These are phyloP conservation scores for Volutella citrinella DNA, from an alignment of 2,329 filamentous ascomycete species.

Conservation along the genomic window DNA sequence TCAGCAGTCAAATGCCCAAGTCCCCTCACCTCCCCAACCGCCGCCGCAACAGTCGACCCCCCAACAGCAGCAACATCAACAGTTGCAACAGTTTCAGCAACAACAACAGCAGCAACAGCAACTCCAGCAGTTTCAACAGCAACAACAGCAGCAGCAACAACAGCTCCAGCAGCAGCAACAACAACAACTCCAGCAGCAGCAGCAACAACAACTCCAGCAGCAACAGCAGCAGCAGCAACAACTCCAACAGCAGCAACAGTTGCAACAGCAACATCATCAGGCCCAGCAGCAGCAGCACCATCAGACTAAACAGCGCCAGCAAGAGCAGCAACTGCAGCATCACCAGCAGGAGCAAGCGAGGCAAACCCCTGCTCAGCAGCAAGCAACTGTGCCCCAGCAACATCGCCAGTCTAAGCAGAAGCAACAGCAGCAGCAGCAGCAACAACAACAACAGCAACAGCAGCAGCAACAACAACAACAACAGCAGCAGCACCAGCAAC, in stretches of 20 bases:
- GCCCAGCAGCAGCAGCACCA: conserved; percentile 22
- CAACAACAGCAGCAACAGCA: conserved; percentile 35
- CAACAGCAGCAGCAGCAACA: conserved; percentile 26
- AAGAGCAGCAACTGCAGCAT: conserved; percentile 23
- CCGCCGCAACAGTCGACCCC: conserved; percentile 27
- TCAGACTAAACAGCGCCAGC: conserved; percentile 16
- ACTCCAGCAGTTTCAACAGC: conserved; percentile 23
- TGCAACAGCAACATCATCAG: conserved; percentile 21
- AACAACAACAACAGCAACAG: conserved; percentile 18
- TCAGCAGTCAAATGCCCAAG: conserved; percentile 31
- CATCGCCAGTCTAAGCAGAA: conserved; percentile 23
- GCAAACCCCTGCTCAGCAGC: too few species aligned
- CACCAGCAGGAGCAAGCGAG: conserved; percentile 31
- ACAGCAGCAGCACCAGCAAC: conserved; percentile 26
- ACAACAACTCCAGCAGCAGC: conserved; percentile 20
- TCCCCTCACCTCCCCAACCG: conserved; percentile 30
- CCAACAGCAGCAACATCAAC: conserved; percentile 19
- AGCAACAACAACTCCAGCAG: conserved; percentile 20
- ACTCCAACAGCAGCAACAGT: conserved; percentile 22
- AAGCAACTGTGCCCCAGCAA: conserved; percentile 17
- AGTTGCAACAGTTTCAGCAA: conserved; percentile 27
- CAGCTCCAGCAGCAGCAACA: conserved; percentile 29
- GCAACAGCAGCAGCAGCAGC: conserved; percentile 15
- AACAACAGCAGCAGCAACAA: conserved; percentile 25
- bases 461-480: conserved; percentile 32